phyloP scores from a whole-genome alignment of 2,329 filamentous ascomycete species.

The Xylaria hypoxylon region DNA sequence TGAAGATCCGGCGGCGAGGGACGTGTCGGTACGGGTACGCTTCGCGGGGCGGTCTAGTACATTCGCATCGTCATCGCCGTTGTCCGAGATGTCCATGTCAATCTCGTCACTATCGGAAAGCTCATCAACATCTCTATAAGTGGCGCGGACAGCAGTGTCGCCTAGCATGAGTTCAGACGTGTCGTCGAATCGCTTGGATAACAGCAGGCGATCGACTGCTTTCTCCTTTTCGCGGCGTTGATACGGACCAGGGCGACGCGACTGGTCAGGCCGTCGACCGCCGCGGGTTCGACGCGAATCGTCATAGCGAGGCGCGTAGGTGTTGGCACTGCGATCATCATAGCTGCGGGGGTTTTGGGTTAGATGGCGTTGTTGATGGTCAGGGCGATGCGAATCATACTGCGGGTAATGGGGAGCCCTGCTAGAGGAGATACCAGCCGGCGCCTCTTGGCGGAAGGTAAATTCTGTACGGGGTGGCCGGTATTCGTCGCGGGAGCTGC shows the following conservation, averaged over 20 bases:
- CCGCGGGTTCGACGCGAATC: slow-evolving; percentile 30
- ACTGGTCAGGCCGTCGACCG: slow-evolving; percentile 24
- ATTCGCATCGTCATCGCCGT: slow-evolving; percentile 55
- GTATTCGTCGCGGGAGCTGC: slow-evolving; percentile 44
- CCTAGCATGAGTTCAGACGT: slow-evolving; percentile 61
- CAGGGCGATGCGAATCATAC: slow-evolving; percentile 33
- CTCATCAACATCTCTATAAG: slow-evolving; percentile 67
- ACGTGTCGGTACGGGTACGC: slow-evolving; percentile 53
- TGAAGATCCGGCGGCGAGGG: slow-evolving; percentile 47
- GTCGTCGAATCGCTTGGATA: slow-evolving; percentile 58
- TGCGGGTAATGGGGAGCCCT: slow-evolving; percentile 39
- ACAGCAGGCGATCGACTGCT: slow-evolving; percentile 56
- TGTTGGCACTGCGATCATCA: slow-evolving; percentile 30
- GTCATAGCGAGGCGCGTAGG: slow-evolving; percentile 33
- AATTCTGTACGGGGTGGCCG: slow-evolving; percentile 63
- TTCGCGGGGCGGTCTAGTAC: slow-evolving; percentile 57
- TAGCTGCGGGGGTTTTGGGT: slow-evolving; percentile 34
- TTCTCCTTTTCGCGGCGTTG: slow-evolving; percentile 32
- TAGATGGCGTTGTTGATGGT: slow-evolving; percentile 1
- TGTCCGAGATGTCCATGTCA: slow-evolving; percentile 72
- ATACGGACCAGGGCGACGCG: slow-evolving; percentile 25
- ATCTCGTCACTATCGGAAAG: slow-evolving; percentile 73
- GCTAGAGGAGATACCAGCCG: slow-evolving; percentile 59
- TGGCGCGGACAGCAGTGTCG: slow-evolving; percentile 59
- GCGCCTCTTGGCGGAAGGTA: slow-evolving; percentile 66